Percentiles rank a stretch among this genome's conserved stretches.
These are phyloP conservation scores for Sarocladiaceae sp. DNA, from an alignment of 2,329 filamentous ascomycete genomes.

Conservation along the genomic window DNA sequence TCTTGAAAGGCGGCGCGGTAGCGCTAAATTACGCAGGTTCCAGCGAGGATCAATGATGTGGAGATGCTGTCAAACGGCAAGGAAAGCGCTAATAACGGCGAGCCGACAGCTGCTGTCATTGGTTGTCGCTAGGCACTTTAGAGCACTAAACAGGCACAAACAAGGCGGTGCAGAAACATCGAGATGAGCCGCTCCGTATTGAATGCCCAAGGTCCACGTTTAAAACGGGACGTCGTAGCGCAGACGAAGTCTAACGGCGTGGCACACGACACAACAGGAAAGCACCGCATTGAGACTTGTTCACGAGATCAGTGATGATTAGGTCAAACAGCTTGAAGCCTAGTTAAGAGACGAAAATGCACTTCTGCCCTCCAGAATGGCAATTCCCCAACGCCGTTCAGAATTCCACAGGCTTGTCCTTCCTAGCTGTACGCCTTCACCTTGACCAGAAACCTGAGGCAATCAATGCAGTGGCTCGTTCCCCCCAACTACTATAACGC, in stretches of 20 bases:
- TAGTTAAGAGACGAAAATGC: slow-evolving; percentile 2
- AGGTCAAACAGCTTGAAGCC: not conserved
- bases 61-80: not conserved
- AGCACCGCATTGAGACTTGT: no score
- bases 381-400: not conserved
- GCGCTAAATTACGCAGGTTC: slow-evolving; percentile 3
- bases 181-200: no score
- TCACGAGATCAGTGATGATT: not conserved
- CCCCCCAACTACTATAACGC: not conserved
- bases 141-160: not conserved
- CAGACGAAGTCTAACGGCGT: no score
- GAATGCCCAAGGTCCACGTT: no score
- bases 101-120: not conserved
- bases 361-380: slow-evolving; percentile 6
- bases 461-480: no score
- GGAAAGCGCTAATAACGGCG: not conserved
- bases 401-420: not conserved
- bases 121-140: not conserved
- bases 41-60: not conserved
- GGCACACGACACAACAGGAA: no score
- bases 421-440: not conserved
- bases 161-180: not conserved
- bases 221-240: no score
- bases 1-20: not conserved
- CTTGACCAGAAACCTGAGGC: not conserved